Conservation (phyloP, 75 land plant species). For the Cryptomeria japonica region DNA sequence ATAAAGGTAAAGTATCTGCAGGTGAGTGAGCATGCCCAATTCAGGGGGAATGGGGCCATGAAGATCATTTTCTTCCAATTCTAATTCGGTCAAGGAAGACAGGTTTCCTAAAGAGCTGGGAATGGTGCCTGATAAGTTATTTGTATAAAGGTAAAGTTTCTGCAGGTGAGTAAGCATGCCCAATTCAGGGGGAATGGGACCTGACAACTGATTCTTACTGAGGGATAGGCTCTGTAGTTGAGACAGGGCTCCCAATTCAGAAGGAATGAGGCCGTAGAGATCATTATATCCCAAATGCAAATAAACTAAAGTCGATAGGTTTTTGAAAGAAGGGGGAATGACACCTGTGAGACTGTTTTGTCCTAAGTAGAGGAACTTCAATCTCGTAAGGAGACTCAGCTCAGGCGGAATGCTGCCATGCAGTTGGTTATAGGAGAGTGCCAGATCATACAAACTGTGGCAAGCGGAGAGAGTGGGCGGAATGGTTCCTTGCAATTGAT, state of each 20-base stretch:
- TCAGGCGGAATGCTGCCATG: constrained; percentile 53
- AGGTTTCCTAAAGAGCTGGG: constrained; percentile 29
- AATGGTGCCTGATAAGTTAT: constrained; percentile 42
- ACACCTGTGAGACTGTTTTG: constrained; percentile 56
- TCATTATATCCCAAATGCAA: too few species aligned
- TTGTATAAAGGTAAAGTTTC: constrained; percentile 33
- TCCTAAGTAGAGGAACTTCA: constrained; percentile 47
- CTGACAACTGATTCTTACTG: too few species aligned
- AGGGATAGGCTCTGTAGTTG: too few species aligned
- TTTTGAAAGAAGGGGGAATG: constrained; percentile 26
- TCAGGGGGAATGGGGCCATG: constrained; percentile 52
- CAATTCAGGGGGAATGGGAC: constrained; percentile 51
- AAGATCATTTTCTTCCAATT: constrained; percentile 37
- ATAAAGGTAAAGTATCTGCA: constrained; percentile 36
- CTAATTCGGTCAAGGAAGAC: constrained; percentile 29
- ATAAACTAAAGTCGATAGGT: too few species aligned
- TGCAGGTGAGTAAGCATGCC: constrained; percentile 36
- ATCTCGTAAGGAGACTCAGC: constrained; percentile 37
- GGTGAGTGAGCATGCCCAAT: constrained; percentile 35
- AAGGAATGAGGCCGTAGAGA: too few species aligned
- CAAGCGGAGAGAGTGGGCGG: constrained; percentile 19
- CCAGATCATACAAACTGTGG: constrained; percentile 27
- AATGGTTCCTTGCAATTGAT: constrained; percentile 29
- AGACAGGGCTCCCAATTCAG: too few species aligned
- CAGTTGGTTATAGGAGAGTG: constrained; percentile 45